Evolutionary conservation across 176 grass and related monocot genomes (phyloP).

Genomic region (Zoysia pacifica): DNA sequence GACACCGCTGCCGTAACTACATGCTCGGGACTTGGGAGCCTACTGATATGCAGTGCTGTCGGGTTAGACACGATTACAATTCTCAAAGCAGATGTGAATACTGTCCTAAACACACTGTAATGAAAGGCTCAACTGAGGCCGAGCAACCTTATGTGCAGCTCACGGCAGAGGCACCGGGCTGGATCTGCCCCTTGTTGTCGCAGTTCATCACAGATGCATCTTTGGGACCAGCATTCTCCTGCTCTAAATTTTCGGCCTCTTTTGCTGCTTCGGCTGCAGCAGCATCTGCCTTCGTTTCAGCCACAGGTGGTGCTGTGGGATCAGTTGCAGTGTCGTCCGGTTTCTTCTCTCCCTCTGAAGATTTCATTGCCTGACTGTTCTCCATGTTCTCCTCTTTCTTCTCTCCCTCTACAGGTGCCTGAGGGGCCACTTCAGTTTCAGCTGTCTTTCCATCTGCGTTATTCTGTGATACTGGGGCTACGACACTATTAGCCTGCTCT

Average conservation of each 20-base stretch:
- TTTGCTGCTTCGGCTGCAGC: constrained; percentile 27
- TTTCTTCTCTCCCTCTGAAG: constrained; percentile 29
- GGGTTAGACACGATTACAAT: constrained; percentile 51
- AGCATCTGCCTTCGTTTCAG: constrained; percentile 31
- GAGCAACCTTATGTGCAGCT: constrained; percentile 31
- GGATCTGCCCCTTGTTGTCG: constrained; percentile 45
- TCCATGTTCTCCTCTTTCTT: constrained; percentile 30
- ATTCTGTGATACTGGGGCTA: constrained; percentile 13
- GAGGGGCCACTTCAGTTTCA: constrained; percentile 30
- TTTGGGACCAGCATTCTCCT: background rate
- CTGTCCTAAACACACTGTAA: constrained; percentile 28
- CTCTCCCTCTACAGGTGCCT: background rate
- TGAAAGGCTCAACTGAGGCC: background rate
- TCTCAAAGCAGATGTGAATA: constrained; percentile 46
- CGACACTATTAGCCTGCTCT: constrained; percentile 1
- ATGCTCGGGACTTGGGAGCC: constrained; percentile 5
- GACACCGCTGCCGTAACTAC: constrained; percentile 3
- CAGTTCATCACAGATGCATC: constrained; percentile 18
- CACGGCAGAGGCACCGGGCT: constrained; percentile 36
- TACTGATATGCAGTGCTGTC: constrained; percentile 26
- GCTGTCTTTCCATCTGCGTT: constrained; percentile 25
- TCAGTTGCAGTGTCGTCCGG: constrained; percentile 7
- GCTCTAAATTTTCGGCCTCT: background rate
- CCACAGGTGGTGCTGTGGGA: background rate
- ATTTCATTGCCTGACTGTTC: background rate